Base-by-base conservation (phyloP, 352 stramenopile genomes). In the Aphanomyces astaci region DNA sequence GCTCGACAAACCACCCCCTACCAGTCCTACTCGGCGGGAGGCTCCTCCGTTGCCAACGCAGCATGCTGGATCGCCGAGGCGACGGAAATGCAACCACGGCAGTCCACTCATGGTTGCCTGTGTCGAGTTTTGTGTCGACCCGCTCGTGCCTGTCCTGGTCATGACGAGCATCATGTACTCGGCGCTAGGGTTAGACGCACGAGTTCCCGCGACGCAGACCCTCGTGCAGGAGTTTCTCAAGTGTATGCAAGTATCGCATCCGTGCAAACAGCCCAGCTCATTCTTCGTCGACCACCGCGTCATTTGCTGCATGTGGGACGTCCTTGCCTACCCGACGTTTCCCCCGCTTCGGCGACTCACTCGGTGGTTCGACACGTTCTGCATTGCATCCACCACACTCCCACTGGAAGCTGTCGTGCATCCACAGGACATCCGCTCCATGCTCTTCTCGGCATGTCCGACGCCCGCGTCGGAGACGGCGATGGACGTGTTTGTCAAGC, bases 301-400 rank as follows among this genome's bases (percentile, higher is more conserved):
- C 17, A 36, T 64, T n/a, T 28, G 27, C 19, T 31, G 7, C 55
- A 64, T 49, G 55, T 64, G 55, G 55, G 55, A 64, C 22, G 33
- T 36, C 31, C 55, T 64, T 5, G 55, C 45, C 13, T 22, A 64
- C 17, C 55, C 55, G 28, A 31, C 33, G 5, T 46, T 64, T 13
- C 11, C 36, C 9, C 55, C 55, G 7, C 30, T 24, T 4, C 19
- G 39, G 10, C 30, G 30, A 1, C 4, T 64, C 55, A 24, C 55
- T 0, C 55, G 55, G 7, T 64, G 28, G 28, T 64, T 64, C 25
- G 28, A 49, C 30, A 28, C 28, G 13, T 64, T 45, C 32, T 17
- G 25, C 55, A 64, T 22, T n/a, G 39, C 31, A 7, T 48, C 27
- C 17, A 4, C 24, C 22, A 17, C 13, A 17, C 19, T 51, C 22